Evolutionary conservation across 1,284 basidiomycete species (phyloP).

Genomic region (Cutaneotrichosporon arboriforme): DNA sequence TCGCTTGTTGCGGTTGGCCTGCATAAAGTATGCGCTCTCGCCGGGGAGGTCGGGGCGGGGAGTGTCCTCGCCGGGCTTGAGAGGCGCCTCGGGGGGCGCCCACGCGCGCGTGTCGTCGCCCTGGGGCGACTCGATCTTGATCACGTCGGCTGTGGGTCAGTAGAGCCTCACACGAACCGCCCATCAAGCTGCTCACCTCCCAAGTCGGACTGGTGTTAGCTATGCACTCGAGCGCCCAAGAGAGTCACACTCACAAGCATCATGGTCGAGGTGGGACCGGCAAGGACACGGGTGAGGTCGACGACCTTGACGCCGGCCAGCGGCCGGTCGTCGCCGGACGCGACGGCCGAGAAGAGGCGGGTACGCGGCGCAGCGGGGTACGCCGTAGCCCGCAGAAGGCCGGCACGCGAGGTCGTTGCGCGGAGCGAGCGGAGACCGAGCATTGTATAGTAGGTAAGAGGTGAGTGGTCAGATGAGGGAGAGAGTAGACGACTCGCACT

Average conservation of each 20-base stretch:
- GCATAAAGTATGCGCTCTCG: conserved; percentile 89
- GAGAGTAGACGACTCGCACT: too few relatives aligned
- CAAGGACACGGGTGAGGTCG: conserved; percentile 81
- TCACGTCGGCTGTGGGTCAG: conserved; percentile 65
- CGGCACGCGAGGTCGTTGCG: neutral
- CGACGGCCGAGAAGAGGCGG: neutral
- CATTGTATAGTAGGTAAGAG: too few relatives aligned
- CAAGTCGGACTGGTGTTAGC: conserved; percentile 27
- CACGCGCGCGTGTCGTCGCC: conserved; percentile 90
- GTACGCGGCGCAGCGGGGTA: neutral
- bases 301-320: conserved; percentile 72
- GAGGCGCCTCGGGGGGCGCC: conserved; percentile 70
- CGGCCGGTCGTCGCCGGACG: conserved; percentile 49
- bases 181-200: conserved; percentile 21
- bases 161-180: neutral
- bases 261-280: conserved; percentile 86
- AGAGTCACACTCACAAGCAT: conserved; percentile 67
- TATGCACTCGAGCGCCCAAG: neutral
- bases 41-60: conserved; percentile 64
- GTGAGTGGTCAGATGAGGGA: too few relatives aligned
- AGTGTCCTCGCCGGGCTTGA: conserved; percentile 40
- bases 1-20: conserved; percentile 82
- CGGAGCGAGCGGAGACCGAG: conserved; percentile 6
- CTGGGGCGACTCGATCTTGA: conserved; percentile 74
- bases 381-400: neutral